A percentile compares a stretch with the other conserved stretches of the same genome.
Conservation (phyloP, 257 asterid genomes). For the Solanum sejunctum region DNA sequence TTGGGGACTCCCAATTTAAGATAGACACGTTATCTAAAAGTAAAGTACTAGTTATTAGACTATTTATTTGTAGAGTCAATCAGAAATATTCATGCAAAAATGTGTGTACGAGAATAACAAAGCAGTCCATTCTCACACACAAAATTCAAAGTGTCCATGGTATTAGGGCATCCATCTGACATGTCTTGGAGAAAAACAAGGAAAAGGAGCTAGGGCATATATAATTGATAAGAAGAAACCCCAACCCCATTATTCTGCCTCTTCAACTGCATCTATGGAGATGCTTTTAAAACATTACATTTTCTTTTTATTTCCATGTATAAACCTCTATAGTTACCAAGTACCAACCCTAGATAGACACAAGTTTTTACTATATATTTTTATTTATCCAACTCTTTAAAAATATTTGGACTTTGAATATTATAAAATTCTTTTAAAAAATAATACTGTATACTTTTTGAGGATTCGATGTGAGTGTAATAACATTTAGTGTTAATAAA, state of each 20-base stretch:
- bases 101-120: background rate
- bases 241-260: background rate
- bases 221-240: background rate
- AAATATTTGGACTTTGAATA: background rate
- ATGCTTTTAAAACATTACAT: too few relatives aligned
- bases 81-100: background rate
- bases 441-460: fast-evolving
- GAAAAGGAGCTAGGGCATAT: background rate
- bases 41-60: background rate
- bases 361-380: background rate
- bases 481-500: background rate
- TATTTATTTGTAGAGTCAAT: background rate
- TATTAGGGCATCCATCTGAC: background rate
- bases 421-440: background rate
- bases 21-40: background rate
- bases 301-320: too few relatives aligned
- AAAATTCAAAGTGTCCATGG: background rate
- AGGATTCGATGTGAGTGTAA: background rate
- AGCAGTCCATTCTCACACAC: background rate
- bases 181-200: background rate
- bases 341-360: too few relatives aligned
- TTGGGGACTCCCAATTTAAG: background rate
- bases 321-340: too few relatives aligned
- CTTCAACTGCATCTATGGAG: background rate
- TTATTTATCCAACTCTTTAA: background rate